A percentile compares a stretch with the other conserved stretches of the same genome.
These are phyloP conservation scores for Neodidymelliopsis sp. DNA, from an alignment of 2,329 filamentous ascomycete species.

Conservation along the genomic window DNA sequence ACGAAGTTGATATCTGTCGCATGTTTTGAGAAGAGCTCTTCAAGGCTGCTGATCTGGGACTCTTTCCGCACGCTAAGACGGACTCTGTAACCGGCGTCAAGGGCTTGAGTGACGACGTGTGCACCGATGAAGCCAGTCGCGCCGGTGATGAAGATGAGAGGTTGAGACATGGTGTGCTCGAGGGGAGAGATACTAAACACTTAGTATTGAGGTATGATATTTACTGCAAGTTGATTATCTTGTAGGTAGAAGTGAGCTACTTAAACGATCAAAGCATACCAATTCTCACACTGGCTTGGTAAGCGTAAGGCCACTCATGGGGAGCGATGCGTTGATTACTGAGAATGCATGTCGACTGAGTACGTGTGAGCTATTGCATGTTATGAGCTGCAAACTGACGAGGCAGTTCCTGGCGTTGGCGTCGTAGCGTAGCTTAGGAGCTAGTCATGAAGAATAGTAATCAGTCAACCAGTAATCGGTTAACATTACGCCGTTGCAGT, in stretches of 20 bases:
- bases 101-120: slow-evolving; percentile 30
- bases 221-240: no score
- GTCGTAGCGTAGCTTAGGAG: background rate
- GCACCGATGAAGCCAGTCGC: slow-evolving; percentile 38
- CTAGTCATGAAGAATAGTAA: slow-evolving; percentile 4
- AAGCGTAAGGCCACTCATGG: background rate
- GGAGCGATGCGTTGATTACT: background rate
- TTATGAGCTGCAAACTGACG: background rate
- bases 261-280: background rate
- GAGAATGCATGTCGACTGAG: background rate
- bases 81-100: slow-evolving; percentile 35
- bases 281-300: background rate
- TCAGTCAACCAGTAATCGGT: no score
- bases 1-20: slow-evolving; percentile 18
- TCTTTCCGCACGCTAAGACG: slow-evolving; percentile 35
- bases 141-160: slow-evolving; percentile 41
- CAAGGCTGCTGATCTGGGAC: slow-evolving; percentile 19
- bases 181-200: background rate
- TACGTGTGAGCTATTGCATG: background rate
- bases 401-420: background rate
- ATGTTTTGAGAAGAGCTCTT: slow-evolving; percentile 17
- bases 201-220: background rate
- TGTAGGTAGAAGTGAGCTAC: background rate
- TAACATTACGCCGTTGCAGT: no score
- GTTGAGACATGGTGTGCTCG: slow-evolving; percentile 11